These are phyloP conservation scores for Fistulinella cinereoalba DNA, from an alignment of 1,284 basidiomycete species.

Conservation along the genomic window DNA sequence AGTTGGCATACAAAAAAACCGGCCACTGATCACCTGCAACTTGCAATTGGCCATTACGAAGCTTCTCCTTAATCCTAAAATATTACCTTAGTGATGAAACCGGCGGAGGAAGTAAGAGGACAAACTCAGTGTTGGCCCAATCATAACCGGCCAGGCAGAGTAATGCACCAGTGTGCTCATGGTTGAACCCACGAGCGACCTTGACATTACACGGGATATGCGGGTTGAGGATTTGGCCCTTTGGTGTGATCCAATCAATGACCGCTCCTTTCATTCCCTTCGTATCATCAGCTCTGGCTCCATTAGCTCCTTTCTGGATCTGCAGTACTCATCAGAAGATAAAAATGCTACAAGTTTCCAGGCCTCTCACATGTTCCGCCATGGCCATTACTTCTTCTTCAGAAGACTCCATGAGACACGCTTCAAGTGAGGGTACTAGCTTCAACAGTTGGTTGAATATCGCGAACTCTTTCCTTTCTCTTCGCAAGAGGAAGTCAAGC, in stretches of 20 bases:
- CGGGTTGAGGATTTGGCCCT: background rate
- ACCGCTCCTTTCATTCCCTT: conserved; percentile 1
- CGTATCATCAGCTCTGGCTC: conserved; percentile 5
- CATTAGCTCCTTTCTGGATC: conserved; percentile 13
- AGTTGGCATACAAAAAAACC: background rate
- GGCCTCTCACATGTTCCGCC: background rate
- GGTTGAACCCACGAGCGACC: background rate
- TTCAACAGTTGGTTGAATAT: background rate
- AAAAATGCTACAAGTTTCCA: background rate
- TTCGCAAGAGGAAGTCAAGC: background rate
- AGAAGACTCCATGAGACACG: background rate
- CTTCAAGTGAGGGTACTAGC: background rate
- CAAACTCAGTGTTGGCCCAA: background rate
- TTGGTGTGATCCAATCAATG: conserved; percentile 1
- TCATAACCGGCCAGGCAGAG: background rate
- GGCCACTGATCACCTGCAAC: conserved; percentile 1
- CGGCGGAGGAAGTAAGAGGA: background rate
- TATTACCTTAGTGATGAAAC: background rate
- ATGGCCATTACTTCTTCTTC: background rate
- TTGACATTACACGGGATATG: conserved; percentile 10
- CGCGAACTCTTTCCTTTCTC: background rate
- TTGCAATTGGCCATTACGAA: background rate
- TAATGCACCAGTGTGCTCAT: background rate
- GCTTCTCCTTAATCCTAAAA: background rate
- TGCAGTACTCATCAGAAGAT: background rate